Conservation (phyloP, 2,329 filamentous ascomycete species). For the Zasmidium cellare region DNA sequence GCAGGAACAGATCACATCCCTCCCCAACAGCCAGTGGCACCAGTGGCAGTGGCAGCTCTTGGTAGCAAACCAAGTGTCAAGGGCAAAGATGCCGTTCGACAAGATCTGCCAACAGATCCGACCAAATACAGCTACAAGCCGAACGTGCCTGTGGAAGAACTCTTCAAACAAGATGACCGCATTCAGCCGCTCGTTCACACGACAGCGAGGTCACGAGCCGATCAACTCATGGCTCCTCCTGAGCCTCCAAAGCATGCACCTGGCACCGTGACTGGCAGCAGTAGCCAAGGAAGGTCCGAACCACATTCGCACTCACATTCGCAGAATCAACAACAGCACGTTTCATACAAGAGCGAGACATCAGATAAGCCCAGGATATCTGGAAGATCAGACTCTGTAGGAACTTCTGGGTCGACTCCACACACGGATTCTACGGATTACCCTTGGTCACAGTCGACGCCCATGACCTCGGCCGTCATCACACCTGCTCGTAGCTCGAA, state of each 20-base stretch:
- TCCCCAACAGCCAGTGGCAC: slow-evolving; percentile 3
- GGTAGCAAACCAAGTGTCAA: slow-evolving; percentile 10
- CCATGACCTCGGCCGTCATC: slow-evolving; percentile 42
- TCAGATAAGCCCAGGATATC: slow-evolving; percentile 30
- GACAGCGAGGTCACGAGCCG: slow-evolving; percentile 26
- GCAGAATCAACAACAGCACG: neutral
- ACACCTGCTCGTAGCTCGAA: slow-evolving; percentile 42
- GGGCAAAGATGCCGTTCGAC: slow-evolving; percentile 5
- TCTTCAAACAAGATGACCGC: slow-evolving; percentile 19
- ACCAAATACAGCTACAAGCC: slow-evolving; percentile 22
- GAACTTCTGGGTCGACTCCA: slow-evolving; percentile 41
- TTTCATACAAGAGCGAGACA: slow-evolving; percentile 26
- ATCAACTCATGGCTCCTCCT: slow-evolving; percentile 28
- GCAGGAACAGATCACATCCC: slow-evolving; percentile 8
- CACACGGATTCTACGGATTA: slow-evolving; percentile 43
- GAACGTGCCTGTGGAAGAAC: slow-evolving; percentile 20
- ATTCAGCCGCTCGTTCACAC: slow-evolving; percentile 9
- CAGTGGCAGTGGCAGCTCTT: slow-evolving; percentile 10
- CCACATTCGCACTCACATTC: slow-evolving; percentile 19
- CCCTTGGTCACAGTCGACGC: slow-evolving; percentile 42
- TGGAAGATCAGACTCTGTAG: slow-evolving; percentile 26
- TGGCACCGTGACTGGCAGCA: neutral
- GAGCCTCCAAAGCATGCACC: slow-evolving; percentile 11
- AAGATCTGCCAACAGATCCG: slow-evolving; percentile 13
- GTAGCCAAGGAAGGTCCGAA: slow-evolving; percentile 23